A percentile compares a stretch with the other conserved stretches of the same genome.
Conservation (phyloP, 805 yeast species). For the Kodamaea jinghongensis region DNA sequence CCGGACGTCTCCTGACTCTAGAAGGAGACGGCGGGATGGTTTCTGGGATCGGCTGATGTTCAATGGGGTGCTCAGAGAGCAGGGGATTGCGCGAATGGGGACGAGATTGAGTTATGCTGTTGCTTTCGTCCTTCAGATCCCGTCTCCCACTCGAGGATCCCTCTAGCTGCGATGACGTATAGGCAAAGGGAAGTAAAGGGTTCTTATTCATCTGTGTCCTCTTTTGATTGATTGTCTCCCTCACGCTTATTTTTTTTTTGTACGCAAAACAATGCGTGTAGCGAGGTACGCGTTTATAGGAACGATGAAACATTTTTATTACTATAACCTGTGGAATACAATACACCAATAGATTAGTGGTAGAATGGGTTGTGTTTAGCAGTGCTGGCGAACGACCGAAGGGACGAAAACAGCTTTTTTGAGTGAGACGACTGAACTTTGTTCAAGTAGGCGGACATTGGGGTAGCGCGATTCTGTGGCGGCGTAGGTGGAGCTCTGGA, state of each 20-base stretch:
- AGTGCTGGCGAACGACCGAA: too few species aligned
- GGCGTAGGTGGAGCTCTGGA: conserved; percentile 4
- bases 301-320: too few species aligned
- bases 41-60: conserved; percentile 8
- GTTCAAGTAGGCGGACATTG: too few species aligned
- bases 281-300: too few species aligned
- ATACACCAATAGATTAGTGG: too few species aligned
- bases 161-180: conserved; percentile 31
- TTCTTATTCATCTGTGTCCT: conserved; percentile 20
- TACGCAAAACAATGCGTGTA: background rate
- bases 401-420: too few species aligned
- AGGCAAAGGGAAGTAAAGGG: conserved; percentile 51
- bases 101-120: conserved; percentile 21
- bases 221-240: background rate
- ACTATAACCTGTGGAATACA: too few species aligned
- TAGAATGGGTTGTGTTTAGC: too few species aligned
- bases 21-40: background rate
- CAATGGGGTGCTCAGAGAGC: background rate
- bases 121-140: conserved; percentile 39
- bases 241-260: background rate
- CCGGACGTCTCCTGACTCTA: conserved; percentile 16
- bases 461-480: background rate
- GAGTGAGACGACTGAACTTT: too few species aligned
- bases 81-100: conserved; percentile 38
- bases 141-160: conserved; percentile 34